These are phyloP conservation scores for Suhomyces choctaworum DNA, from an alignment of 1,139 yeast genomes.

Conservation along the genomic window DNA sequence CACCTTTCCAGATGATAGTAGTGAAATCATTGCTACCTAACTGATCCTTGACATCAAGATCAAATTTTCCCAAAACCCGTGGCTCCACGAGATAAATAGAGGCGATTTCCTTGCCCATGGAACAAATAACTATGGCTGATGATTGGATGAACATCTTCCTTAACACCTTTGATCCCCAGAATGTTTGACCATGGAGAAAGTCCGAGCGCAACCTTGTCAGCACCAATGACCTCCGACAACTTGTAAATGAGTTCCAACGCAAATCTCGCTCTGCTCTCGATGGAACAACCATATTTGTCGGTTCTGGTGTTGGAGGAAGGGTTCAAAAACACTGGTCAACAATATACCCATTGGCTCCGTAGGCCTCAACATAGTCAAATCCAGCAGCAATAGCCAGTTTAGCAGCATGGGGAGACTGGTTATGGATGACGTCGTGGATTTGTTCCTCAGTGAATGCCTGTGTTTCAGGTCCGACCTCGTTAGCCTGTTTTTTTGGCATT, in stretches of 20 bases:
- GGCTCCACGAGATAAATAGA: conserved; percentile 17
- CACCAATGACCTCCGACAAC: conserved; percentile 39
- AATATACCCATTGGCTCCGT: conserved; percentile 20
- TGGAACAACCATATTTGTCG: conserved; percentile 20
- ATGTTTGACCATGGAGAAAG: conserved; percentile 57
- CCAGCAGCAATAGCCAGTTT: conserved; percentile 18
- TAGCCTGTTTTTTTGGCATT: conserved; percentile 11
- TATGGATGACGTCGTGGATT: conserved; percentile 13
- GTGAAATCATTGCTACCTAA: conserved; percentile 13
- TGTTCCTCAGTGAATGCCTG: conserved; percentile 14
- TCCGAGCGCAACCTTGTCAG: conserved; percentile 54
- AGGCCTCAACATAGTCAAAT: conserved; percentile 19
- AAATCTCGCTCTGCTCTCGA: conserved; percentile 18
- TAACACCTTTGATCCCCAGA: conserved; percentile 37
- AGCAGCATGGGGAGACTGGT: conserved; percentile 18
- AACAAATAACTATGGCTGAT: conserved; percentile 30
- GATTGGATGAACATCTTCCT: conserved; percentile 26
- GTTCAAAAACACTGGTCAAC: conserved; percentile 15
- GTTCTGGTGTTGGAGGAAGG: conserved; percentile 16
- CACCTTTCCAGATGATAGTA: conserved; percentile 18
- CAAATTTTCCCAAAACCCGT: conserved; percentile 17
- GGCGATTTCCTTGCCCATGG: conserved; percentile 34
- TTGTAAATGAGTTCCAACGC: conserved; percentile 28
- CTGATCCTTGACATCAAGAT: conserved; percentile 6
- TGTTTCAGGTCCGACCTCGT: conserved; percentile 12